phyloP scores from a whole-genome alignment of 106 monocot genomes.

The Apostasia shenzhenica region DNA sequence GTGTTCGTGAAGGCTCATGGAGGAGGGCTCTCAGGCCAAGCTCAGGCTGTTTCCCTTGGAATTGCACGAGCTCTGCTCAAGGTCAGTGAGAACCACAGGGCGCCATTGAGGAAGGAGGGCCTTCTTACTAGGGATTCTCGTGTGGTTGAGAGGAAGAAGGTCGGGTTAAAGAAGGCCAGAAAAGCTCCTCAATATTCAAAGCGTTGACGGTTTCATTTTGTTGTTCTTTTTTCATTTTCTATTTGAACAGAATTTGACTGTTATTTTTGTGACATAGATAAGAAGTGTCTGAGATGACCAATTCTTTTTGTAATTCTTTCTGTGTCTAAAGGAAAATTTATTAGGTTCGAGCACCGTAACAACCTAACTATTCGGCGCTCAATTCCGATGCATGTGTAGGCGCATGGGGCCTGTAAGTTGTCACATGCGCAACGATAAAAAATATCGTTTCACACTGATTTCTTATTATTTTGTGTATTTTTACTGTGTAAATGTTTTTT shows the following conservation, averaged over 20 bases:
- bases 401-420: no score
- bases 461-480: no score
- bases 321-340: no score
- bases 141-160: conserved; percentile 95
- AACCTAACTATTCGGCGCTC: no score
- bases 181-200: conserved; percentile 92
- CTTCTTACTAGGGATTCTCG: conserved; percentile 86
- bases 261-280: no score
- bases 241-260: not conserved
- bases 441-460: no score
- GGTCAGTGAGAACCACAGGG: conserved; percentile 71
- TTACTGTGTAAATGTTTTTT: no score
- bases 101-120: conserved; percentile 65
- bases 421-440: no score
- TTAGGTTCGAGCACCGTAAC: no score
- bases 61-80: conserved; percentile 88
- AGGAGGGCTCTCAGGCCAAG: conserved; percentile 90
- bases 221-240: not conserved
- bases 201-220: conserved; percentile 35
- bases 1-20: conserved; percentile 93
- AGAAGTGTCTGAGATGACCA: no score
- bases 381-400: no score
- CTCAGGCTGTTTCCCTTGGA: conserved; percentile 90
- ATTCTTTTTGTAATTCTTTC: no score
- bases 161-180: conserved; percentile 87